Evolutionary conservation across 2,329 filamentous ascomycete species (phyloP), one percentile per base, ranked within the genome.

Genomic region (Sclerotinia sclerotiorum): DNA sequence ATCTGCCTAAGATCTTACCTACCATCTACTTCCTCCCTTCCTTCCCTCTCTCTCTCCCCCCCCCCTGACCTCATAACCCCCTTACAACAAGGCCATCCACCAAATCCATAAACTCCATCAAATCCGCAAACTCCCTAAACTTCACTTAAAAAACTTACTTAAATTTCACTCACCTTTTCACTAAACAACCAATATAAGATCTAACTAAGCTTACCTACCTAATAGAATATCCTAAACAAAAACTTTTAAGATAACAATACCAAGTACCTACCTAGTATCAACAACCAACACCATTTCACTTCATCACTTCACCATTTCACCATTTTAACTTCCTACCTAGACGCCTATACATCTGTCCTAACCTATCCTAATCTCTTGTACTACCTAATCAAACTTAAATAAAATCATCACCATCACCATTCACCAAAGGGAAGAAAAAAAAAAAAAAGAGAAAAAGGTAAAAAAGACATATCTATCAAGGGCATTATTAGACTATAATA

Each of bases 401-500:
- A 42, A 17, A 17, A 29, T 55, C 24, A 39, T 58, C 63, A 66
- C 63, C 24, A 39, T 58, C 63, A 66, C 63, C 27, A 61, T 48
- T 46, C 57, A 61, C 51, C 27, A 10, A 29, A 52, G 24, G 7
- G 32, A 24, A 11, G 29, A 11, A 17, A 24, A 54, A 60, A 48
- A 51, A 55, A 13, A 65, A 44, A 65, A 21, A 13, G 10, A 24
- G 35, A 51, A 44, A 21, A 19, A 19, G 44, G 6, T n/a, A 15
- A 54, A 67, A 51, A 62, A 39, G 44, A 55, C 48, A 64, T 64
- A 54, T 67, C 65, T 67, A 62, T 67, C 54, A 67, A 62, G 46
- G 54, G 65, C 65, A 67, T 60, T 67, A 67, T 67, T 67, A 54
- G 44, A 67, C 65, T 67, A 67, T 67, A 51, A 62, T 67, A 67